phyloP scores from a whole-genome alignment of 2,329 filamentous ascomycete genomes.

The Penicillium freii region DNA sequence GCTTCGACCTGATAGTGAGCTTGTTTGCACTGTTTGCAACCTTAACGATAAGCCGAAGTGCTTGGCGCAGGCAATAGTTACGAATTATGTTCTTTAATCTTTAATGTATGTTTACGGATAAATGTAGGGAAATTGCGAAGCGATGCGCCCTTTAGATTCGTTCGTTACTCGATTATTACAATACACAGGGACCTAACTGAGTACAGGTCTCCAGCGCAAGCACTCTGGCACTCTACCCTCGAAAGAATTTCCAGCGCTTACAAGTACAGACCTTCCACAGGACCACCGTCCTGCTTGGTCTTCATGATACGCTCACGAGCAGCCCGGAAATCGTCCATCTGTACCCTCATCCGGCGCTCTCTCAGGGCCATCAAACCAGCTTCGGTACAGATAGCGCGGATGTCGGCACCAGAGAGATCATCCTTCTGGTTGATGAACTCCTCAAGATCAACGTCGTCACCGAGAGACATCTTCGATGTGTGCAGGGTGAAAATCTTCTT shows the following conservation, averaged over 20 bases:
- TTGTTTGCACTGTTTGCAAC: conserved; percentile 32
- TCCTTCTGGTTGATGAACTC: conserved; percentile 99
- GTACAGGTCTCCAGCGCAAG: conserved; percentile 6
- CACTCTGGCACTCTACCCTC: neutral
- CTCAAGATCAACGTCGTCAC: conserved; percentile 94
- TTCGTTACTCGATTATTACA: conserved; percentile 23
- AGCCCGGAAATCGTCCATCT: conserved; percentile 96
- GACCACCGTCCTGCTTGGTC: conserved; percentile 98
- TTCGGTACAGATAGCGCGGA: conserved; percentile 98
- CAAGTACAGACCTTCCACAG: conserved; percentile 90
- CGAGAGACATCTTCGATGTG: conserved; percentile 97
- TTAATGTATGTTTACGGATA: neutral
- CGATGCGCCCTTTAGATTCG: conserved; percentile 9
- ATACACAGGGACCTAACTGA: conserved; percentile 23
- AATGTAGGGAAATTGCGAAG: neutral
- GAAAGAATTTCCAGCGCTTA: conserved; percentile 50
- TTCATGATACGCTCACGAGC: conserved; percentile 93
- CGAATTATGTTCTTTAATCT: neutral
- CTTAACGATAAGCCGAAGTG: neutral
- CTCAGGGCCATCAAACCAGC: conserved; percentile 90
- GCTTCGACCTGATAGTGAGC: conserved; percentile 17
- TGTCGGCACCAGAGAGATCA: conserved; percentile 93
- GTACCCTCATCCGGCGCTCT: conserved; percentile 94
- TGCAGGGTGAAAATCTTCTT: conserved; percentile 98
- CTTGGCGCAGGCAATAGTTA: neutral